Conservation (phyloP, 495 filamentous ascomycete species). For the Cercophora scortea region DNA sequence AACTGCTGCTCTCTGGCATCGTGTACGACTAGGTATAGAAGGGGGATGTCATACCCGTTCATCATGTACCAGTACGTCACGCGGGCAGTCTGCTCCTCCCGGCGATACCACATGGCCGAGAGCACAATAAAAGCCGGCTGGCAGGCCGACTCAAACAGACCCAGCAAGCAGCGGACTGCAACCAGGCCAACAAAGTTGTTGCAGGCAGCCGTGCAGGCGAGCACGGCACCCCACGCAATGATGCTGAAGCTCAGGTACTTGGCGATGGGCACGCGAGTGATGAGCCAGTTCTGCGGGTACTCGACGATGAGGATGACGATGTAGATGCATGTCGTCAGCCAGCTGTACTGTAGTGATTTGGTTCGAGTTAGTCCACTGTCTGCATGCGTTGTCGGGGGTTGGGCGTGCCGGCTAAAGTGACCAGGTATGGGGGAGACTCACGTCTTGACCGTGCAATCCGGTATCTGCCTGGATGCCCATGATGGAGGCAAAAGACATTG, state of each 20-base stretch:
- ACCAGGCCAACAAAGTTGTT: constrained; percentile 50
- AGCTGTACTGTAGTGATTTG: constrained; percentile 31
- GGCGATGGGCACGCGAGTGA: constrained; percentile 42
- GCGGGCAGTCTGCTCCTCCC: constrained; percentile 55
- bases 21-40: no score
- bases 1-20: no score
- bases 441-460: constrained; percentile 41
- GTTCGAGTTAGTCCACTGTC: not conserved
- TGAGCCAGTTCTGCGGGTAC: constrained; percentile 47
- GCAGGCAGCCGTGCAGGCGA: constrained; percentile 54
- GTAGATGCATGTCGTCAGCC: constrained; percentile 49
- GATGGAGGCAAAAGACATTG: constrained; percentile 60
- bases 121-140: constrained; percentile 55
- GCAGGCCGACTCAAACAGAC: constrained; percentile 61
- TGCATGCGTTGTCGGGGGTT: not conserved
- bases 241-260: constrained; percentile 57
- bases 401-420: not conserved
- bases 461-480: constrained; percentile 58
- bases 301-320: constrained; percentile 45
- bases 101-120: constrained; percentile 66
- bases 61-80: constrained; percentile 70
- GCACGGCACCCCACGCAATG: constrained; percentile 47
- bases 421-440: constrained; percentile 3
- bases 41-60: constrained; percentile 34
- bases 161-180: constrained; percentile 52